These are phyloP conservation scores for Solanum corneliomulleri DNA, from an alignment of 257 asterid species.

Conservation along the genomic window DNA sequence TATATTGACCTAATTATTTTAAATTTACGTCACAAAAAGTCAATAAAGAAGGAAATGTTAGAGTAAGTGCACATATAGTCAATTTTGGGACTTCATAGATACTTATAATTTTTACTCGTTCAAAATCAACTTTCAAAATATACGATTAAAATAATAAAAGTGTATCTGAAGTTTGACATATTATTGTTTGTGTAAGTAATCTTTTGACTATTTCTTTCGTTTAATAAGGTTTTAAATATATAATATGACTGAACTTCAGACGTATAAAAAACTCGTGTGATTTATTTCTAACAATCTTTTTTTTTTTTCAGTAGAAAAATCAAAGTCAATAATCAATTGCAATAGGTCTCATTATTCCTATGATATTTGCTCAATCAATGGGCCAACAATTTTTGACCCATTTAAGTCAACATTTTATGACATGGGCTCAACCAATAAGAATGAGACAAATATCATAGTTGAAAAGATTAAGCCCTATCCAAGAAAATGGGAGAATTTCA, in stretches of 20 bases:
- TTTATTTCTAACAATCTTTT: neutral
- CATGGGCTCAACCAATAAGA: neutral
- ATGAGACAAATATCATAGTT: neutral
- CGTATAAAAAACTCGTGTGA: neutral
- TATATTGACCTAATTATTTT: neutral
- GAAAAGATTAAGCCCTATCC: constrained; percentile 8
- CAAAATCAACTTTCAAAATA: neutral
- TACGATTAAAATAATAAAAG: neutral
- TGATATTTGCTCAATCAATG: constrained; percentile 3
- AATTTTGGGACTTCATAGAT: neutral
- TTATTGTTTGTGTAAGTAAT: neutral
- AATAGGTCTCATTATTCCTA: neutral
- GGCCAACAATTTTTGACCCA: neutral
- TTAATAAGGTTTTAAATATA: too few relatives aligned
- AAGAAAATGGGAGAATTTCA: constrained; percentile 2
- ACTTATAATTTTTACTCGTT: neutral
- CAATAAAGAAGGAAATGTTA: neutral
- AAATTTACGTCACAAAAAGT: neutral
- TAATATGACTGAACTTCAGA: neutral
- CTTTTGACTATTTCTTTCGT: neutral
- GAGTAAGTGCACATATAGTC: neutral
- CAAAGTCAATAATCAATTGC: neutral
- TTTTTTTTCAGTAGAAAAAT: neutral
- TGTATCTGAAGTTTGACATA: neutral
- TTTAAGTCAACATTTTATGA: neutral